phyloP scores from a whole-genome alignment of 305 asterid species.

The Fraxinus velutina region DNA sequence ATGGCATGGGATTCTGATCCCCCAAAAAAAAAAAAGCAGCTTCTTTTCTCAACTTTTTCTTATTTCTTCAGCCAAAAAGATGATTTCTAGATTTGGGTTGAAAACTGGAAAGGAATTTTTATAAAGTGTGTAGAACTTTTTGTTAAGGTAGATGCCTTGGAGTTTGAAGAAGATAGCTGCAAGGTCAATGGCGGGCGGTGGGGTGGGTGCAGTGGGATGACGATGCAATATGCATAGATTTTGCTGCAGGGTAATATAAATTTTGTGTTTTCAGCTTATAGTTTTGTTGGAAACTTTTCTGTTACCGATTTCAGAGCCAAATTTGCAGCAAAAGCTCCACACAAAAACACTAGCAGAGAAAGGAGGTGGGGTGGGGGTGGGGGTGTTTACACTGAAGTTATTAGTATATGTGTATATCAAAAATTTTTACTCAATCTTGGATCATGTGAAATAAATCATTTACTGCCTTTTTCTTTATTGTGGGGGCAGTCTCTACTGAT shows the following conservation, averaged over 20 bases:
- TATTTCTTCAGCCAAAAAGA: slow-evolving; percentile 1
- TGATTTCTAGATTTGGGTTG: not conserved
- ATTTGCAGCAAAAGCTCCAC: slow-evolving; percentile 38
- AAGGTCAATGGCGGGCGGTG: slow-evolving; percentile 40
- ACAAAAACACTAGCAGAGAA: slow-evolving; percentile 1
- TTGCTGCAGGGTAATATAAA: slow-evolving; percentile 42
- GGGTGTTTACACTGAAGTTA: not conserved
- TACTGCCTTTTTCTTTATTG: not conserved
- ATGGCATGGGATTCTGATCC: slow-evolving; percentile 26
- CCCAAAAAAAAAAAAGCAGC: not conserved
- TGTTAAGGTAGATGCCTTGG: slow-evolving; percentile 22
- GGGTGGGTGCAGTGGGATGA: slow-evolving; percentile 10
- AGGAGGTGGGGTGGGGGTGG: slow-evolving; percentile 4
- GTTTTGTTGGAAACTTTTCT: slow-evolving; percentile 24
- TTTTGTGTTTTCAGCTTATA: slow-evolving; percentile 15
- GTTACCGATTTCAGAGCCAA: slow-evolving; percentile 59
- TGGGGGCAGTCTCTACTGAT: not conserved
- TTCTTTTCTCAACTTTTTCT: slow-evolving; percentile 23
- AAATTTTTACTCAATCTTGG: slow-evolving; percentile 31
- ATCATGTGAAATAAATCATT: slow-evolving; percentile 44
- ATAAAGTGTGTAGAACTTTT: not conserved
- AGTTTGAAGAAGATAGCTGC: slow-evolving; percentile 31
- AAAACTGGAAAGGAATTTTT: slow-evolving; percentile 3
- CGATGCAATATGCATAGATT: slow-evolving; percentile 48
- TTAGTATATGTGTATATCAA: not conserved